Evolutionary conservation across 2,329 filamentous ascomycete species (phyloP).

Genomic region (Cladophialophora bantiana): DNA sequence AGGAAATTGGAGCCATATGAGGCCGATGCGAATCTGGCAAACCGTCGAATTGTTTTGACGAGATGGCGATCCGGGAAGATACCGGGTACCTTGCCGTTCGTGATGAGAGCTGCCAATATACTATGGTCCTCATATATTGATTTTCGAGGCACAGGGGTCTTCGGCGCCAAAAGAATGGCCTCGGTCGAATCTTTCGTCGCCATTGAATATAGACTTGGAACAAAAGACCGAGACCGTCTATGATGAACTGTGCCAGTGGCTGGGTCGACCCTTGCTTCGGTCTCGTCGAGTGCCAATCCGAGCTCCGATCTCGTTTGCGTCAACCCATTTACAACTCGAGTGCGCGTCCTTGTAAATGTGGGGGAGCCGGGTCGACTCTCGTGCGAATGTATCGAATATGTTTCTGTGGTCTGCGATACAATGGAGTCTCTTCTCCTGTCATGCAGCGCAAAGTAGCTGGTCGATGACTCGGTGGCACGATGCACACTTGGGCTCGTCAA

Average conservation of each 20-base stretch:
- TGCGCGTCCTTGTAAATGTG: slow-evolving; percentile 48
- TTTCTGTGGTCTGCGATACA: slow-evolving; percentile 50
- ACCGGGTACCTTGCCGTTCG: slow-evolving; percentile 54
- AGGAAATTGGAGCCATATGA: slow-evolving; percentile 57
- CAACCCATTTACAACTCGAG: slow-evolving; percentile 53
- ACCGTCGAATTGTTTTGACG: slow-evolving; percentile 55
- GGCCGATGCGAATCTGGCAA: slow-evolving; percentile 56
- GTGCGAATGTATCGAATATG: slow-evolving; percentile 49
- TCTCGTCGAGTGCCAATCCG: slow-evolving; percentile 46
- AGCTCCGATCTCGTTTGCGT: slow-evolving; percentile 52
- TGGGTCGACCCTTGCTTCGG: slow-evolving; percentile 41
- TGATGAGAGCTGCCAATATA: slow-evolving; percentile 52
- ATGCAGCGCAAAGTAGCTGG: slow-evolving; percentile 47
- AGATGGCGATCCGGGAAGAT: slow-evolving; percentile 56
- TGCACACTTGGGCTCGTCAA: slow-evolving; percentile 35
- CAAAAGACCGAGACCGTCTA: slow-evolving; percentile 48
- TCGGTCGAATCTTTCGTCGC: slow-evolving; percentile 52
- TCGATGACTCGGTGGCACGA: slow-evolving; percentile 27
- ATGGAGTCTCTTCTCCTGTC: slow-evolving; percentile 51
- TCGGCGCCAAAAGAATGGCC: slow-evolving; percentile 51
- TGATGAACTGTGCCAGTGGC: slow-evolving; percentile 41
- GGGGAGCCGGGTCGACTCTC: slow-evolving; percentile 50
- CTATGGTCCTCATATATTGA: slow-evolving; percentile 56
- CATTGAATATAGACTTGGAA: slow-evolving; percentile 56
- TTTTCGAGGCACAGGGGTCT: slow-evolving; percentile 49